A percentile compares a stretch with the other conserved stretches of the same genome.
These are phyloP conservation scores for Pythium phragmiticola DNA, from an alignment of 352 stramenopile species.

Conservation along the genomic window DNA sequence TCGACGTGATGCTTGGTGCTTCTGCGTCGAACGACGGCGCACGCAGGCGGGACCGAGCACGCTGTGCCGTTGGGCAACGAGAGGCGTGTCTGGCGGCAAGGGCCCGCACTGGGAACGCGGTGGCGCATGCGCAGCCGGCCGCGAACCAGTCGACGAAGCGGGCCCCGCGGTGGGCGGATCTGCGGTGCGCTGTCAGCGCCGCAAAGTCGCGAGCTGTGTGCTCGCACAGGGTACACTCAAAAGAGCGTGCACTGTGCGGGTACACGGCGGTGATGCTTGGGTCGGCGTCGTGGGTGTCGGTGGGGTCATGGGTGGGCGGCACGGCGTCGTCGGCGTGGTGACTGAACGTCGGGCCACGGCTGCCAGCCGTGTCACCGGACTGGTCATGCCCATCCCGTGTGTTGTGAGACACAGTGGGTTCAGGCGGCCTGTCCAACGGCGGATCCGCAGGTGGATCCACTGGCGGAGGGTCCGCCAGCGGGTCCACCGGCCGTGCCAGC, in stretches of 20 bases:
- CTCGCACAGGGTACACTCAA: constrained; percentile 23
- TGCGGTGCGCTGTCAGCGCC: constrained; percentile 8
- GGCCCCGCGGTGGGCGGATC: constrained; percentile 9
- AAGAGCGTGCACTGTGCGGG: constrained; percentile 23
- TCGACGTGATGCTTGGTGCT: constrained; percentile 9
- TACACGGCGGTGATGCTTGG: constrained; percentile 17
- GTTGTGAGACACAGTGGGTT: constrained; percentile 8
- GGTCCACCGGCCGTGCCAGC: neutral
- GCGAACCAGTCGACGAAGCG: constrained; percentile 25
- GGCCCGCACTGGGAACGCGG: constrained; percentile 16
- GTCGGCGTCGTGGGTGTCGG: neutral
- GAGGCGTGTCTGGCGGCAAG: constrained; percentile 22
- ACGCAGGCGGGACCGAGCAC: neutral
- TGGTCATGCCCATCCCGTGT: constrained; percentile 1
- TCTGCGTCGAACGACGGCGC: constrained; percentile 5
- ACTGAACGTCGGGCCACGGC: constrained; percentile 2
- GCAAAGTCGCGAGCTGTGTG: constrained; percentile 17
- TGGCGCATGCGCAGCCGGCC: constrained; percentile 21
- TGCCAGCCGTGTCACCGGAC: constrained; percentile 3
- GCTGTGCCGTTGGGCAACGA: constrained; percentile 13
- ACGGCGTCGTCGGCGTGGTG: neutral
- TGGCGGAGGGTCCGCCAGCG: too few species aligned
- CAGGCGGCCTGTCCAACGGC: constrained; percentile 5
- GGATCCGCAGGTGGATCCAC: too few species aligned
- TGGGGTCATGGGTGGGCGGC: neutral